These are phyloP conservation scores for Daedalea quercina DNA, from an alignment of 768 basidiomycete species.

Conservation along the genomic window DNA sequence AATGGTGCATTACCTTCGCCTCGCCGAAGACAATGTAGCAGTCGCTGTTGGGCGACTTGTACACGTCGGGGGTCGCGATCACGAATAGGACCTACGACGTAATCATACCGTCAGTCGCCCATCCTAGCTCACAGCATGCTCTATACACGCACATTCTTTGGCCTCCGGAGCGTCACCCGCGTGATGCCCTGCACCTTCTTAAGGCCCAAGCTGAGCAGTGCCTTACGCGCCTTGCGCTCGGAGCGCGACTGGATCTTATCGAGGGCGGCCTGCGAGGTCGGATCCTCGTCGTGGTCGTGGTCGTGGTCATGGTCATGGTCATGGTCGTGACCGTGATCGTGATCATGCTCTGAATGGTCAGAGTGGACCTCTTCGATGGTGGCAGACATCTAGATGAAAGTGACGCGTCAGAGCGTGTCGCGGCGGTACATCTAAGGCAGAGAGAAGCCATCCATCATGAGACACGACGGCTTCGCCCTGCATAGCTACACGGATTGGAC, in stretches of 20 bases:
- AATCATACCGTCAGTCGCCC: not conserved
- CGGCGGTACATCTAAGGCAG: not conserved
- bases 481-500: not conserved
- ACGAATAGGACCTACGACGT: slow-evolving; percentile 74
- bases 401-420: not conserved
- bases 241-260: slow-evolving; percentile 93
- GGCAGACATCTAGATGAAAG: slow-evolving; percentile 56
- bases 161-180: slow-evolving; percentile 88
- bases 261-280: slow-evolving; percentile 75
- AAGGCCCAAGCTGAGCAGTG: slow-evolving; percentile 83
- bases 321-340: slow-evolving; percentile 45
- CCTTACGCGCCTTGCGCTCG: slow-evolving; percentile 94
- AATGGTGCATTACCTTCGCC: slow-evolving; percentile 57
- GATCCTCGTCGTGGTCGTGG: slow-evolving; percentile 71
- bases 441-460: slow-evolving; percentile 1
- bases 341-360: slow-evolving; percentile 62
- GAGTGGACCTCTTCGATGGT: slow-evolving; percentile 80
- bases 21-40: slow-evolving; percentile 99
- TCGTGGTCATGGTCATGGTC: slow-evolving; percentile 50
- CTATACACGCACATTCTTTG: slow-evolving; percentile 71
- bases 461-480: not conserved
- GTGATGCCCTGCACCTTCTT: slow-evolving; percentile 92
- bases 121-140: not conserved
- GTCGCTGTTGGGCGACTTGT: slow-evolving; percentile 95
- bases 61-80: slow-evolving; percentile 90